Conservation (phyloP, 108 stramenopile genomes). For the Fistulifera pelliculosa region DNA sequence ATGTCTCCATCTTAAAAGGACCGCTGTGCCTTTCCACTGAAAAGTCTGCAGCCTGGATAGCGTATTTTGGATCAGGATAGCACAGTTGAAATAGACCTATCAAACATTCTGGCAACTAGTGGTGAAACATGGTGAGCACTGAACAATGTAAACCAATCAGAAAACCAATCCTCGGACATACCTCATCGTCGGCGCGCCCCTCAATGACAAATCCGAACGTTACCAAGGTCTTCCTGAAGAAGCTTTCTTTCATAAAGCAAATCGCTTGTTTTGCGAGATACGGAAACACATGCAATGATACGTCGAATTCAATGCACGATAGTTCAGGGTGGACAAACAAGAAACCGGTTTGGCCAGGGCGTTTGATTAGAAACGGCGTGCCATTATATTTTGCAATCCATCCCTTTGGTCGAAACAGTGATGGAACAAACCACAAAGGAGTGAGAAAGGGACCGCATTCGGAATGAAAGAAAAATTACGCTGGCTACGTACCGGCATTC, state of each 20-base stretch:
- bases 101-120: slow-evolving; percentile 67
- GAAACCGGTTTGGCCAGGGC: slow-evolving; percentile 67
- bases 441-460: too few species aligned
- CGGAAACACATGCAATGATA: slow-evolving; percentile 75
- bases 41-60: slow-evolving; percentile 55
- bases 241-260: slow-evolving; percentile 61
- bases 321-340: slow-evolving; percentile 57
- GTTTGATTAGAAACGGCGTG: slow-evolving; percentile 79
- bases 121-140: neutral
- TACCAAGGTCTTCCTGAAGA: slow-evolving; percentile 55
- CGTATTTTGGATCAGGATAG: slow-evolving; percentile 54
- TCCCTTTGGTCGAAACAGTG: too few species aligned
- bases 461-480: too few species aligned
- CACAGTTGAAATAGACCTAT: slow-evolving; percentile 64
- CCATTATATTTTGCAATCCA: slow-evolving; percentile 80
- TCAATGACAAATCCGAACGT: slow-evolving; percentile 77
- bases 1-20: too few species aligned
- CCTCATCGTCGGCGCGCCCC: slow-evolving; percentile 53
- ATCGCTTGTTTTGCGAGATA: slow-evolving; percentile 74
- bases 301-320: slow-evolving; percentile 72
- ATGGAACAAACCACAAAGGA: too few species aligned
- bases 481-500: slow-evolving; percentile 29
- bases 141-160: neutral
- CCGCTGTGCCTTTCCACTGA: too few species aligned
- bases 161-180: neutral